Percentiles rank a stretch among this genome's conserved stretches.
Evolutionary conservation across 1,284 basidiomycete genomes (phyloP).

Genomic region (Ganoderma multipileum): DNA sequence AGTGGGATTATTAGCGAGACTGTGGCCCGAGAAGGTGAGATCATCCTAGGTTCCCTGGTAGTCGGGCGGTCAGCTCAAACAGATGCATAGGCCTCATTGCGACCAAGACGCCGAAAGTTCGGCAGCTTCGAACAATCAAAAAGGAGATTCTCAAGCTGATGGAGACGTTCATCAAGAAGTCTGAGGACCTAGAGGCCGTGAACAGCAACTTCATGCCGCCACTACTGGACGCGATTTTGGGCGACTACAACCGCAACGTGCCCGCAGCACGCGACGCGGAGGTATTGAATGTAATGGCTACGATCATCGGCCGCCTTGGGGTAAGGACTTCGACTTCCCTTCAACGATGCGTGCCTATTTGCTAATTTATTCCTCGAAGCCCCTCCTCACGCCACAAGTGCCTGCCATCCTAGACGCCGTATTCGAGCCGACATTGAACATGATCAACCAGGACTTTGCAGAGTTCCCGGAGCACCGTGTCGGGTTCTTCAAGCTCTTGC

Average conservation of each 20-base stretch:
- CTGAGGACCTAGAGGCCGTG: conserved; percentile 94
- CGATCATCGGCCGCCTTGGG: conserved; percentile 89
- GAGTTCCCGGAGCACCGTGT: conserved; percentile 98
- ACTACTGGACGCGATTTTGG: conserved; percentile 94
- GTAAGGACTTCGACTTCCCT: conserved; percentile 52
- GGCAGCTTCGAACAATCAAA: conserved; percentile 95
- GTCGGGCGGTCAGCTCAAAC: conserved; percentile 8
- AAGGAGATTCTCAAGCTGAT: conserved; percentile 98
- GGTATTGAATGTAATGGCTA: conserved; percentile 97
- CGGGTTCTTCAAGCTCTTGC: conserved; percentile 96
- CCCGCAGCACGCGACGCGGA: conserved; percentile 95
- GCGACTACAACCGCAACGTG: conserved; percentile 96
- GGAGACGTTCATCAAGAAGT: conserved; percentile 97
- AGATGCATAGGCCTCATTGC: conserved; percentile 78
- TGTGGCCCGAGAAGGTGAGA: conserved; percentile 84
- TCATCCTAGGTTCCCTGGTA: conserved; percentile 3
- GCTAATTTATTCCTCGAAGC: conserved; percentile 47
- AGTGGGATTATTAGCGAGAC: conserved; percentile 98
- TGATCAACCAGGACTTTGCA: conserved; percentile 99
- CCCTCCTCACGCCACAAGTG: conserved; percentile 93
- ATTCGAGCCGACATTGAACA: conserved; percentile 96
- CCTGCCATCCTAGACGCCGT: conserved; percentile 96
- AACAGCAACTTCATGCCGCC: conserved; percentile 95
- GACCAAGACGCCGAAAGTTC: conserved; percentile 97
- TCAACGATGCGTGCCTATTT: neutral